phyloP scores from a whole-genome alignment of 2,329 filamentous ascomycete species.

The Cordyceps tenuipes region DNA sequence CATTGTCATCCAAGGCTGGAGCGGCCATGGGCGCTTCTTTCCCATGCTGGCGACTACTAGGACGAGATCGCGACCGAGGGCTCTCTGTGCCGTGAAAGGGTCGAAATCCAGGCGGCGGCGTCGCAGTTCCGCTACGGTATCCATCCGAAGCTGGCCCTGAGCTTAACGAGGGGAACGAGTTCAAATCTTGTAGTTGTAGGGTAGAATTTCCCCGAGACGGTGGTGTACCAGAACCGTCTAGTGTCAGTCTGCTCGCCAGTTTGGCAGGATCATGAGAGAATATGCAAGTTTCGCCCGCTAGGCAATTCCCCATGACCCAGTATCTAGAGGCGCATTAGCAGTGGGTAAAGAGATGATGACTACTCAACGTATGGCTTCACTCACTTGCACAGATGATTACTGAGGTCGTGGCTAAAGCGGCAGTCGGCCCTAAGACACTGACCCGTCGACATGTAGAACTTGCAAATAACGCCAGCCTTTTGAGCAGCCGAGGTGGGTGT shows the following conservation, averaged over 20 bases:
- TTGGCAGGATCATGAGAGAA: slow-evolving; percentile 94
- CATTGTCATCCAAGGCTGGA: slow-evolving; percentile 81
- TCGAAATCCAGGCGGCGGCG: slow-evolving; percentile 64
- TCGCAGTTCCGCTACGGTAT: slow-evolving; percentile 42
- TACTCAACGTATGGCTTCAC: slow-evolving; percentile 30
- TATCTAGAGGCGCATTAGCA: slow-evolving; percentile 48
- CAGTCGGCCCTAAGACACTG: slow-evolving; percentile 93
- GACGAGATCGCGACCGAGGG: slow-evolving; percentile 70
- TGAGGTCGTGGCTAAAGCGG: slow-evolving; percentile 92
- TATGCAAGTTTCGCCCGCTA: slow-evolving; percentile 87
- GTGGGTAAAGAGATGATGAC: no score
- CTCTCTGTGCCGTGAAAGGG: slow-evolving; percentile 51
- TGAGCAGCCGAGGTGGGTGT: slow-evolving; percentile 70
- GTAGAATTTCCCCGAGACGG: slow-evolving; percentile 55
- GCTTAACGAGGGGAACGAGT: slow-evolving; percentile 72
- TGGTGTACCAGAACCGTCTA: slow-evolving; percentile 61
- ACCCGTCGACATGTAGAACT: slow-evolving; percentile 94
- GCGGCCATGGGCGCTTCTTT: slow-evolving; percentile 57
- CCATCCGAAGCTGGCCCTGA: slow-evolving; percentile 44
- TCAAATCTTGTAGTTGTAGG: slow-evolving; percentile 75
- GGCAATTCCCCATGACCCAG: slow-evolving; percentile 91
- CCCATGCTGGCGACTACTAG: slow-evolving; percentile 65
- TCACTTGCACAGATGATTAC: slow-evolving; percentile 96
- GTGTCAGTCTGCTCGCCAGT: slow-evolving; percentile 69
- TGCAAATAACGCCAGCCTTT: slow-evolving; percentile 86